phyloP scores from a whole-genome alignment of 305 asterid species.

The Solanum chacoense region DNA sequence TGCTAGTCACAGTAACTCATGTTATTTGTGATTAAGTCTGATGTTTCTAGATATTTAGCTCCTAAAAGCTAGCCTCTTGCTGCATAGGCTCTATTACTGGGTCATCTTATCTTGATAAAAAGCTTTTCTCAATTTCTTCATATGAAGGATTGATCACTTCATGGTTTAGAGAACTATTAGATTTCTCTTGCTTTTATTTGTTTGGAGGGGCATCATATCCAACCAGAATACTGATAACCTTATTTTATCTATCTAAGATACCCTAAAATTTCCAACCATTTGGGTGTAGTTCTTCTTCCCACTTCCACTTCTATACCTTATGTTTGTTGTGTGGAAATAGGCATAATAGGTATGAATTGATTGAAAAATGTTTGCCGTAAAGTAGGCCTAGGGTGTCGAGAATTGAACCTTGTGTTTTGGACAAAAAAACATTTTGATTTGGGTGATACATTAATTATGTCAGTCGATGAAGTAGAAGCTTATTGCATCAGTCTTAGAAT shows the following conservation, averaged over 20 bases:
- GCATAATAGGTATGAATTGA: background rate
- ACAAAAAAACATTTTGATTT: background rate
- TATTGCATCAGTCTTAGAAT: background rate
- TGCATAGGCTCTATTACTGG: background rate
- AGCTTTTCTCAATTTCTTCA: background rate
- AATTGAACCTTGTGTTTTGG: background rate
- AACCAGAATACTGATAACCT: background rate
- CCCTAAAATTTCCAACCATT: background rate
- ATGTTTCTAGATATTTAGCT: background rate
- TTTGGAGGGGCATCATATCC: background rate
- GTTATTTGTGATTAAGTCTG: background rate
- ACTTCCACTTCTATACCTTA: background rate
- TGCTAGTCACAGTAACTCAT: background rate
- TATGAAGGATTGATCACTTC: background rate
- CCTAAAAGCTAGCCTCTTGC: background rate
- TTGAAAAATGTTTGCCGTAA: background rate
- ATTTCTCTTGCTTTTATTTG: background rate
- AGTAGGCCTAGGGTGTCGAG: background rate
- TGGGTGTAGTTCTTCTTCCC: background rate
- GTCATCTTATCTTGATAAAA: background rate
- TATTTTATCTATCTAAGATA: background rate
- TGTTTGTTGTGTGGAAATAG: background rate
- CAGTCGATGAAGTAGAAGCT: background rate
- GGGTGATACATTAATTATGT: background rate
- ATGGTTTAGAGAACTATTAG: background rate